phyloP scores from a whole-genome alignment of 345 rosid species.

The Lepidium sativum region DNA sequence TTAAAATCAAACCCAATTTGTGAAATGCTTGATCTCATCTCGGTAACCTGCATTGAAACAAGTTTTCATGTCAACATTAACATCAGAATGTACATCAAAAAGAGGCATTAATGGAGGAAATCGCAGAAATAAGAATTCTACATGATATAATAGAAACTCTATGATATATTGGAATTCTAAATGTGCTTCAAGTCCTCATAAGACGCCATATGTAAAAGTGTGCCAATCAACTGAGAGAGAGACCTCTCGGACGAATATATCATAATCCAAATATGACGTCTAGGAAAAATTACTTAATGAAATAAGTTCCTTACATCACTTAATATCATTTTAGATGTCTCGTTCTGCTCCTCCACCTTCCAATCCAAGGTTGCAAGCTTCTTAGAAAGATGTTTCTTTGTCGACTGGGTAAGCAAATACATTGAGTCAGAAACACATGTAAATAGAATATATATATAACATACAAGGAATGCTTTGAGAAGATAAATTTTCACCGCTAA shows the following conservation, averaged over 20 bases:
- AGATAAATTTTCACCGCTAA: conserved; percentile 39
- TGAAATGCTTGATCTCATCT: conserved; percentile 66
- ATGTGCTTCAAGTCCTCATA: background rate
- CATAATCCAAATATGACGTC: background rate
- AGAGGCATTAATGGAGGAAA: background rate
- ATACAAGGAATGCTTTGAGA: background rate
- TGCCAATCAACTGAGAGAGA: background rate
- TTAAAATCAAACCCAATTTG: conserved; percentile 72
- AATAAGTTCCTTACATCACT: conserved; percentile 43
- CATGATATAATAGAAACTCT: background rate
- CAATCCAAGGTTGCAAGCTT: conserved; percentile 71
- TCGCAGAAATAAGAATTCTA: background rate
- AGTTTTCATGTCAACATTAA: conserved; percentile 4
- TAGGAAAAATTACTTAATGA: no score
- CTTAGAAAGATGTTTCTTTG: conserved; percentile 77
- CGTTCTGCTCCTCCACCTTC: conserved; percentile 77
- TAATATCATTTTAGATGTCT: conserved; percentile 56
- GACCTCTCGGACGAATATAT: background rate
- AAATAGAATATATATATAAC: background rate
- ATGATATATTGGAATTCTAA: background rate
- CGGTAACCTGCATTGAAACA: conserved; percentile 48
- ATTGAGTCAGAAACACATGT: background rate
- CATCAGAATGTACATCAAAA: background rate
- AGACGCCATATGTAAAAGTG: background rate
- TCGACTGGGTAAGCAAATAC: conserved; percentile 44